Percentiles rank a stretch among this genome's conserved stretches.
Conservation (phyloP, 176 grass and related monocot genomes). For the Areca catechu region DNA sequence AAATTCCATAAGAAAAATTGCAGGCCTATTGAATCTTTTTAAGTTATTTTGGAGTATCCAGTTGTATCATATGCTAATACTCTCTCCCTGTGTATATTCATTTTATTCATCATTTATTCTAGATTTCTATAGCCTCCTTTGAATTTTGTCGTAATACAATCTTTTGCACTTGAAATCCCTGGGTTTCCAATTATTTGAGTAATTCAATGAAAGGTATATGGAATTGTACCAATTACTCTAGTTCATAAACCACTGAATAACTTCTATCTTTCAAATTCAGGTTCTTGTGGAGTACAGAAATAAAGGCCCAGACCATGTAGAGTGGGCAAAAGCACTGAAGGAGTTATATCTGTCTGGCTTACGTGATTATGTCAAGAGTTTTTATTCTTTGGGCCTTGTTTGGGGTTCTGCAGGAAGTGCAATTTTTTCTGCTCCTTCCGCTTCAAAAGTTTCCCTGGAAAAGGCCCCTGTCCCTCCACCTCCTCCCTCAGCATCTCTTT, state of each 20-base stretch:
- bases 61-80: too few species aligned
- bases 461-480: slow-evolving; percentile 10
- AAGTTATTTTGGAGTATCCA: too few species aligned
- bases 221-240: too few species aligned
- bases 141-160: too few species aligned
- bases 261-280: slow-evolving; percentile 16
- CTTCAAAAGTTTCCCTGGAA: slow-evolving; percentile 2
- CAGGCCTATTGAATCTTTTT: too few species aligned
- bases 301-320: slow-evolving; percentile 43
- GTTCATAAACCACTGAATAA: background rate
- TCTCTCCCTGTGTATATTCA: too few species aligned
- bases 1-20: too few species aligned
- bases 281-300: slow-evolving; percentile 61
- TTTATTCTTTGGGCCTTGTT: slow-evolving; percentile 41
- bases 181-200: too few species aligned
- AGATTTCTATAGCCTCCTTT: too few species aligned
- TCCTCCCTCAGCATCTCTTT: slow-evolving; percentile 3
- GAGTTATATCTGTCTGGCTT: slow-evolving; percentile 39
- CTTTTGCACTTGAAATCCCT: too few species aligned
- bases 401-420: slow-evolving; percentile 33
- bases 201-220: too few species aligned
- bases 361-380: slow-evolving; percentile 36
- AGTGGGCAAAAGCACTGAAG: slow-evolving; percentile 56
- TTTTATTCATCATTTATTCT: too few species aligned
- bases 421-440: slow-evolving; percentile 7